These are phyloP conservation scores for Tremella yokohamensis DNA, from an alignment of 768 basidiomycete genomes.

Conservation along the genomic window DNA sequence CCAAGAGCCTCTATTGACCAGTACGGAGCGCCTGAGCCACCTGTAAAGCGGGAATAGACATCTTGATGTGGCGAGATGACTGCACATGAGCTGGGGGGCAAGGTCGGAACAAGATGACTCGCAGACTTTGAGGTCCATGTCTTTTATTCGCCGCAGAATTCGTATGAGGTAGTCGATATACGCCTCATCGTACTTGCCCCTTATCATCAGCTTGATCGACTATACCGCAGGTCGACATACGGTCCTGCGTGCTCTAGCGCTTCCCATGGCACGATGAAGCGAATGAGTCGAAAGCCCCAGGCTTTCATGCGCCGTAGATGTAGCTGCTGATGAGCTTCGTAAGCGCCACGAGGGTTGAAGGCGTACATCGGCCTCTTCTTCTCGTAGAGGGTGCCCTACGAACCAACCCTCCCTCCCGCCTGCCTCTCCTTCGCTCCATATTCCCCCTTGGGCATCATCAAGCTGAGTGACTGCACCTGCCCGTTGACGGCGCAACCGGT, in stretches of 20 bases:
- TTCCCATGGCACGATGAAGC: constrained; percentile 89
- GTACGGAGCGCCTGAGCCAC: constrained; percentile 89
- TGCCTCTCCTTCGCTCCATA: constrained; percentile 75
- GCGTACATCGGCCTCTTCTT: constrained; percentile 63
- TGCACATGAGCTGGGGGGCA: constrained; percentile 40
- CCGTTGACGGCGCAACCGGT: constrained; percentile 15
- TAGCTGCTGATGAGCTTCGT: constrained; percentile 59
- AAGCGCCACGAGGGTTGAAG: neutral
- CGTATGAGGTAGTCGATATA: constrained; percentile 88
- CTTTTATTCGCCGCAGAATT: constrained; percentile 84
- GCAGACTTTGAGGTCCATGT: constrained; percentile 73
- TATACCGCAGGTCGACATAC: constrained; percentile 59
- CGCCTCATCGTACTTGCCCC: constrained; percentile 81
- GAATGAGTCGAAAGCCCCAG: constrained; percentile 89
- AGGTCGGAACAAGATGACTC: constrained; percentile 10
- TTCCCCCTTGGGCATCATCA: constrained; percentile 65
- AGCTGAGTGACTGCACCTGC: constrained; percentile 60
- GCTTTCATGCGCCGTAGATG: constrained; percentile 79
- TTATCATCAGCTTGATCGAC: constrained; percentile 47
- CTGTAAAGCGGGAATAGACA: constrained; percentile 92
- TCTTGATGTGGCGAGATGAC: constrained; percentile 98
- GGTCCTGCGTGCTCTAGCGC: constrained; percentile 89
- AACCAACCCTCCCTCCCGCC: constrained; percentile 65
- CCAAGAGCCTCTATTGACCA: constrained; percentile 90
- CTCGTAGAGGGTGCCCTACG: constrained; percentile 69